Percentiles rank a stretch among this genome's conserved stretches.
These are phyloP conservation scores for Xylaria sp. DNA, from an alignment of 2,329 filamentous ascomycete species.

Conservation along the genomic window DNA sequence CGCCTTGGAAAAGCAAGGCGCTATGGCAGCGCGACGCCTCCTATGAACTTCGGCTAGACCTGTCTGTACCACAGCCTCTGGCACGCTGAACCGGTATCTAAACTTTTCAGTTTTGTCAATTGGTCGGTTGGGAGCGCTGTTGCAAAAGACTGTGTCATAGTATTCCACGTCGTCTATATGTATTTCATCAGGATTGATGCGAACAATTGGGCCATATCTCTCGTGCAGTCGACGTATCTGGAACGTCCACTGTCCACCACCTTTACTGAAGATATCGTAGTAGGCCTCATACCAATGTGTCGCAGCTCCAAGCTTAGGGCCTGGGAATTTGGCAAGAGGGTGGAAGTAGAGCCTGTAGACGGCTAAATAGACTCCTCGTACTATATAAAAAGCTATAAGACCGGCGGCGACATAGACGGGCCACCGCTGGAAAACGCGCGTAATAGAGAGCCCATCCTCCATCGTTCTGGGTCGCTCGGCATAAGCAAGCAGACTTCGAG, in stretches of 20 bases:
- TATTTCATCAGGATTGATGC: constrained; percentile 18
- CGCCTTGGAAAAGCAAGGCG: constrained; percentile 18
- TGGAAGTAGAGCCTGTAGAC: constrained; percentile 5
- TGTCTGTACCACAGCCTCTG: constrained; percentile 7
- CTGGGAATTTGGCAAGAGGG: constrained; percentile 28
- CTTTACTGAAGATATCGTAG: constrained; percentile 25
- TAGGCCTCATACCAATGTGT: constrained; percentile 30
- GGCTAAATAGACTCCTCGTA: constrained; percentile 1
- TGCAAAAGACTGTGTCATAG: constrained; percentile 14
- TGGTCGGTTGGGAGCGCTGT: not conserved
- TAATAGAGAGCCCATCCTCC: not conserved
- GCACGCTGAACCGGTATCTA: constrained; percentile 7
- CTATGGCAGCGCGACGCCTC: constrained; percentile 6
- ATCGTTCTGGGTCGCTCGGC: constrained; percentile 2
- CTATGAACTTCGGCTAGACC: constrained; percentile 4
- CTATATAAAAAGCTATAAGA: not conserved
- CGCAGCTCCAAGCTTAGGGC: constrained; percentile 23
- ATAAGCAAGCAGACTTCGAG: not conserved
- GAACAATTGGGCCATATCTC: constrained; percentile 26
- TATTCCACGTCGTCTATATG: constrained; percentile 15
- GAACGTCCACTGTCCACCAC: constrained; percentile 19
- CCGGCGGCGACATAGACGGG: not conserved
- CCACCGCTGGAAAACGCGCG: not conserved
- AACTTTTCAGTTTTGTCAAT: constrained; percentile 15
- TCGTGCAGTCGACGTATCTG: constrained; percentile 14